Conservation (phyloP, 2,329 filamentous ascomycete genomes). For the Phyllosticta capitalensis region DNA sequence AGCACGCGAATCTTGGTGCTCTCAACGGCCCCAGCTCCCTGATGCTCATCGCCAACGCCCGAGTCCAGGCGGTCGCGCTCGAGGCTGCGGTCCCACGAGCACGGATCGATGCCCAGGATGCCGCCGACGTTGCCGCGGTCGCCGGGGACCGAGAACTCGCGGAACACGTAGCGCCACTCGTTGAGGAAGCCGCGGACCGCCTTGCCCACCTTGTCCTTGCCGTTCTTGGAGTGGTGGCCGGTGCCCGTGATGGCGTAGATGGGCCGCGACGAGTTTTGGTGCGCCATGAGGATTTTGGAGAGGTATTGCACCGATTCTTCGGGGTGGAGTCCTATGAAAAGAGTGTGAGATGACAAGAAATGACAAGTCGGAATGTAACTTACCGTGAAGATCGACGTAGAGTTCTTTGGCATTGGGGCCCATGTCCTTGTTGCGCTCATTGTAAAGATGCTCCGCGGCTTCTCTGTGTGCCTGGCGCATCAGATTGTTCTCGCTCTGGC, state of each 20-base stretch:
- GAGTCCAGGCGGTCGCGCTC: slow-evolving; percentile 15
- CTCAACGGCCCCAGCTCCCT: slow-evolving; percentile 16
- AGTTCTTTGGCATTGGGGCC: slow-evolving; percentile 55
- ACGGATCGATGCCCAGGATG: slow-evolving; percentile 55
- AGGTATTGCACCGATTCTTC: slow-evolving; percentile 95
- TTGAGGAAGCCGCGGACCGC: slow-evolving; percentile 84
- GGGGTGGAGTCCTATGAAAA: slow-evolving; percentile 63
- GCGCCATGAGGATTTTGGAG: slow-evolving; percentile 76
- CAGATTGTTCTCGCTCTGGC: slow-evolving; percentile 91
- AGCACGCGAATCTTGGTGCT: slow-evolving; percentile 24
- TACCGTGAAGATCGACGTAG: slow-evolving; percentile 84
- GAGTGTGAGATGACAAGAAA: background rate
- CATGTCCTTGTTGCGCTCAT: slow-evolving; percentile 73
- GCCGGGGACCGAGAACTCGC: slow-evolving; percentile 94
- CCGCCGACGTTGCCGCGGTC: slow-evolving; percentile 73
- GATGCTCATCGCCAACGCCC: slow-evolving; percentile 17
- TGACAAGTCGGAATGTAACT: slow-evolving; percentile 7
- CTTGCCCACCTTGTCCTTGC: slow-evolving; percentile 97
- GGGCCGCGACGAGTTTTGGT: slow-evolving; percentile 59
- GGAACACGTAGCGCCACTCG: slow-evolving; percentile 91
- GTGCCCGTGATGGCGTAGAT: slow-evolving; percentile 96
- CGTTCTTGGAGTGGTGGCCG: slow-evolving; percentile 95
- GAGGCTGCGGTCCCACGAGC: slow-evolving; percentile 44
- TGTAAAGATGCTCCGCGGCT: slow-evolving; percentile 83
- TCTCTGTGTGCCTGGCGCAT: slow-evolving; percentile 97